Base-by-base conservation (phyloP, 106 monocot genomes). In the Cymbidium sinense region DNA sequence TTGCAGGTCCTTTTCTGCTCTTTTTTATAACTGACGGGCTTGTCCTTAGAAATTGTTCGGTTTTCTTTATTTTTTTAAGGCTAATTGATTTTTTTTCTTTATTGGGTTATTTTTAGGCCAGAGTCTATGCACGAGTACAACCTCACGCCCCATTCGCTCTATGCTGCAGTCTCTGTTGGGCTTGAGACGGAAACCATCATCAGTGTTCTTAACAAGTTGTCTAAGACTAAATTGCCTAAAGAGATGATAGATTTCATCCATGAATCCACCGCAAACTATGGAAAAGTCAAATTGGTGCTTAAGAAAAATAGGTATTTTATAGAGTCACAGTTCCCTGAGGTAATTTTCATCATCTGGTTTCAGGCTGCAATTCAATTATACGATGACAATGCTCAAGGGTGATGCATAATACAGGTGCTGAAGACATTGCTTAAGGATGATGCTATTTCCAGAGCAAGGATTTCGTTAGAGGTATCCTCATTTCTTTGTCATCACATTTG, bases 91-190 rank as follows among this genome's bases (percentile, higher is more conserved):
- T 51, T 27, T 35, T 21, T 37, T 64, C 39, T 8, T 78, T 2
- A 1, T 70, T 25, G 44, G 18, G 31, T 78, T 70, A 31, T 28
- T 43, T 70, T 44, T 36, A 98, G 99, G 83, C 99, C 95, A 1
- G 95, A 99, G 77, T 90, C 86, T 6, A 95, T 99, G 99, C 99
- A 99, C 29, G 99, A 99, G 85, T 99, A 99, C 83, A 95, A 99
- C 79, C 78, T 99, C 69, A 99, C 95, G 0, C 99, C 95, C 3
- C 99, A 99, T 77, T 99, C 94, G 0, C 78, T 99, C 2, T 99
- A 95, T 84, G 99, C 92, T 27, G 95, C 92, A 10, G 95, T 99
- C 0, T 95, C 95, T n/a, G 95, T 99, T 43, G 99, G 99, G 47
- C 89, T 99, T 39, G 95, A 95, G 89, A 95, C 89, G 1, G 90